Evolutionary conservation across 2,329 filamentous ascomycete species (phyloP), one percentile per base, ranked within the genome.

Genomic region (Cladosporium sp.): DNA sequence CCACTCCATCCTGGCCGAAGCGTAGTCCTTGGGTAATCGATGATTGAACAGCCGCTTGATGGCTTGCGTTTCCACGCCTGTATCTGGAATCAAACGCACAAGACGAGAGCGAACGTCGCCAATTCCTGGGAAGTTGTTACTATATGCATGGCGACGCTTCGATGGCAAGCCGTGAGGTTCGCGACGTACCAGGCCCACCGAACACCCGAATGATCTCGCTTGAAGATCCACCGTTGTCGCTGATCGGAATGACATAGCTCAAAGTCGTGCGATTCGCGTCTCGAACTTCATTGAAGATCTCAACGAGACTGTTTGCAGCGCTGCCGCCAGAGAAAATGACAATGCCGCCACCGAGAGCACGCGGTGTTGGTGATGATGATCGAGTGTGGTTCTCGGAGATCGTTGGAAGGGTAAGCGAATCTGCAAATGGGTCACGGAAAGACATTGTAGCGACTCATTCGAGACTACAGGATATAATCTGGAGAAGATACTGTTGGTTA

Each of bases 161-260:
- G 24, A 24, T 24, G 24, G 24, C 24, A 24, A 24, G 24, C 24
- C 24, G 24, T 24, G 24, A 24, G 24, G 24, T 24, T 24, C 24
- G 51, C 84, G 2, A 58, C 79, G 65, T 80, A 90, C 94, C 94
- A 70, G 94, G 94, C 1, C 95, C 95, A 15, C 94, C 95, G 79
- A 98, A 95, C 41, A 98, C 93, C 41, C 95, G 87, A 71, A 97
- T 96, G 73, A 97, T 83, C 81, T 98, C 94, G 54, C 92, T 96
- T 2, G 93, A 96, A 72, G 92, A 96, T 47, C 94, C 94, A 59
- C 94, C 94, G 79, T 98, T 98, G 80, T 98, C 94, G 70, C 91
- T 95, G 76, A 97, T 97, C 41, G 94, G 94, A 62, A 98, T 96
- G 67, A 97, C 88, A 78, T 96, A 96, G 79, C 87, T 92, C 51